Evolutionary conservation across 2,329 filamentous ascomycete genomes (phyloP).

Genomic region (Diaporthe sp.): DNA sequence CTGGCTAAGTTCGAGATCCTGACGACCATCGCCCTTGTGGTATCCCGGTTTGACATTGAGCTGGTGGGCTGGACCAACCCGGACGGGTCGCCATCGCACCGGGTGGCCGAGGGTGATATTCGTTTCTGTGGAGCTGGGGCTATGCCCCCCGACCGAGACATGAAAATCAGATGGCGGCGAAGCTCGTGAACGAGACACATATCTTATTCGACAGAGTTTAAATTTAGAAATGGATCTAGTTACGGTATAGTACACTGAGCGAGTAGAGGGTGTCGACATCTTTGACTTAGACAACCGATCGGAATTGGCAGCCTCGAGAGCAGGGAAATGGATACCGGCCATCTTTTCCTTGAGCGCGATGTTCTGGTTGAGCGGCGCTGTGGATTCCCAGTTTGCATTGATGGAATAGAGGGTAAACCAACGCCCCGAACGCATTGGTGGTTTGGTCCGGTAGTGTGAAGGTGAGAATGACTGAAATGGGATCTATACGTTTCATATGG

Average conservation of each 20-base stretch:
- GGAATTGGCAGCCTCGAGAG: not conserved
- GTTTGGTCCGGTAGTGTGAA: too few species aligned
- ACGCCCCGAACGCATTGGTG: too few species aligned
- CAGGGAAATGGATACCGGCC: not conserved
- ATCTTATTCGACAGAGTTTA: not conserved
- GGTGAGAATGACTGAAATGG: too few species aligned
- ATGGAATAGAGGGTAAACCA: not conserved
- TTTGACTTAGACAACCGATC: not conserved
- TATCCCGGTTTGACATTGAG: constrained; percentile 50
- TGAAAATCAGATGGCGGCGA: constrained; percentile 38
- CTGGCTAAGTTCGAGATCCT: constrained; percentile 58
- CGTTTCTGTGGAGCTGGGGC: constrained; percentile 33
- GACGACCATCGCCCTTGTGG: constrained; percentile 48
- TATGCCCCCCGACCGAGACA: constrained; percentile 44
- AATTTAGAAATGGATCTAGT: not conserved
- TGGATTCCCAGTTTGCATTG: not conserved
- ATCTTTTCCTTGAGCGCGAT: not conserved
- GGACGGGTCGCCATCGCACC: constrained; percentile 40
- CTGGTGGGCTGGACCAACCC: constrained; percentile 40
- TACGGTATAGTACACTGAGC: not conserved
- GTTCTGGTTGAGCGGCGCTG: not conserved
- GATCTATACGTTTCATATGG: too few species aligned
- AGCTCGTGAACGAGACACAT: not conserved
- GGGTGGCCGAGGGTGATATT: constrained; percentile 37
- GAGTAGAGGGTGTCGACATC: not conserved